These are phyloP conservation scores for Hamamelis virginiana DNA, from an alignment of 164 flowering plant species.

Conservation along the genomic window DNA sequence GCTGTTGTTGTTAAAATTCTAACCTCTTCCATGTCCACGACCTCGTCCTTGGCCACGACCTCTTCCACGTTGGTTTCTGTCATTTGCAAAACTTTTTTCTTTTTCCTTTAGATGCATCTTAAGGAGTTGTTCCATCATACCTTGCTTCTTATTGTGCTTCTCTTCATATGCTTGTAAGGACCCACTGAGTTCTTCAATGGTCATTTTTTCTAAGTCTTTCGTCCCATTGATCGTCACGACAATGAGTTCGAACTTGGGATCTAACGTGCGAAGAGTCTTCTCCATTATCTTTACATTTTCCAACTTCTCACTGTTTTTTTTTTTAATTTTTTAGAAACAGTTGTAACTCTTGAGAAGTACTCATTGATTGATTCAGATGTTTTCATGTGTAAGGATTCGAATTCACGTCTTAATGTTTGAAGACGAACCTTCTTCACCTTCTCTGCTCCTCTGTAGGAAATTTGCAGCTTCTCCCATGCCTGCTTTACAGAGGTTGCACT, in stretches of 20 bases:
- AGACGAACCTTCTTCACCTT: not conserved
- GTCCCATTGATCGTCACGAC: slow-evolving; percentile 15
- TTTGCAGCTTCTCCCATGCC: slow-evolving; percentile 10
- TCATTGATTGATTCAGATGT: not conserved
- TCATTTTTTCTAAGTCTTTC: slow-evolving; percentile 19
- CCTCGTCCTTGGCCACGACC: not conserved
- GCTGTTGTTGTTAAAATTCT: not conserved
- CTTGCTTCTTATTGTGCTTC: not conserved
- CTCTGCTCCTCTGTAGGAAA: not conserved
- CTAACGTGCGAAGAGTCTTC: slow-evolving; percentile 9
- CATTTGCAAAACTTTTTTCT: not conserved
- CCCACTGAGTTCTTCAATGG: slow-evolving; percentile 11
- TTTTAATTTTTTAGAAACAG: too few relatives aligned
- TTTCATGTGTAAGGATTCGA: not conserved
- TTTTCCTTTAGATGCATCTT: not conserved
- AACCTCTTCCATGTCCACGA: not conserved
- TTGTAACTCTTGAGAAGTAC: too few relatives aligned
- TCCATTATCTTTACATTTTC: not conserved
- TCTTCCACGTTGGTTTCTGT: not conserved
- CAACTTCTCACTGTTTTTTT: not conserved
- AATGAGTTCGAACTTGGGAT: slow-evolving; percentile 9
- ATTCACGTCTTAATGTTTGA: not conserved
- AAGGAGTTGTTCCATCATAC: not conserved
- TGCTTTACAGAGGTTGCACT: not conserved
- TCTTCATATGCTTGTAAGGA: slow-evolving; percentile 23